Base-by-base conservation (phyloP, 2,329 filamentous ascomycete genomes). In the Laburnicola sp. region DNA sequence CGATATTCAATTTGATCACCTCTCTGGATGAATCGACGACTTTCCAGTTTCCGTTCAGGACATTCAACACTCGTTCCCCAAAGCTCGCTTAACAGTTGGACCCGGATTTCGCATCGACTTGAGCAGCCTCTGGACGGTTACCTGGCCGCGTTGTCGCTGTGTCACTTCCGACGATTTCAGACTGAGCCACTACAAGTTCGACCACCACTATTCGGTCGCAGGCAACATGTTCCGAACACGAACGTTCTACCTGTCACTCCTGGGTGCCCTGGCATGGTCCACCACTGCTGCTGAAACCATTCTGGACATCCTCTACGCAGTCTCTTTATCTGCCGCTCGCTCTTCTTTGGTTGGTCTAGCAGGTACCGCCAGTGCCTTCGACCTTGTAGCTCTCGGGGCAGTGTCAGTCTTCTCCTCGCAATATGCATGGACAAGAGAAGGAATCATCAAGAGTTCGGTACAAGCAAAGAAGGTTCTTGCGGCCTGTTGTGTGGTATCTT, bases 211-310 rank as follows among this genome's bases (percentile, higher is more conserved):
- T 42, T 28, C n/a, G n/a, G 34, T 37, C 30, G 43, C 36, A 39
- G 39, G 37, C 46, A 58, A 51, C 48, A 65, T 61, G 58, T 54
- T 53, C 50, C 43, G 58, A 51, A 65, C 65, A 59, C 65, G 64
- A 45, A 66, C 62, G 50, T 57, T 62, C 39, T 70, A 62, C 49
- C 54, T 69, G 47, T 70, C 65, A 36, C 56, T 71, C 41, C 49
- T 74, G 6, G 67, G 71, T 16, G 59, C 63, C 34, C 50, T 69
- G 23, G 65, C 72, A 27, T 66, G 67, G 54, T 65, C 69, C 35
- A 62, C 68, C 51, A 74, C 68, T 39, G 60, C 69, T 43, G 64
- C 64, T n/a, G 63, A 70, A 31, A 58, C 70, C n/a, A 57, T 71
- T 27, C 56, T 74, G 34, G 60, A 68, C 9, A 64, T 74, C n/a